Evolutionary conservation across 768 basidiomycete species (phyloP), one percentile per base, ranked within the genome.

Genomic region (Udeniomyces megalosporus): DNA sequence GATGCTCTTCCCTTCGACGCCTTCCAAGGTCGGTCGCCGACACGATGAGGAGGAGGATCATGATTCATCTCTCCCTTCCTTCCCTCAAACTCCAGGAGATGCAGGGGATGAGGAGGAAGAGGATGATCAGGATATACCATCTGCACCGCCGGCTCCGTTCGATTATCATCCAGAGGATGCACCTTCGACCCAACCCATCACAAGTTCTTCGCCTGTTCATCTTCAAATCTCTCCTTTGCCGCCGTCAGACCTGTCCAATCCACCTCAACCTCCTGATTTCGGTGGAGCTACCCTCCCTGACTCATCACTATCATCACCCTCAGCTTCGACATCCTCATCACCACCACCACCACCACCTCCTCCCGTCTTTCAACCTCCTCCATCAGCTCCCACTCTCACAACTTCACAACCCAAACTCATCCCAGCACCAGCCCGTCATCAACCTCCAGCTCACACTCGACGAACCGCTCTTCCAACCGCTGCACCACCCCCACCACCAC

Each of bases 101-200:
- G 45, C 58, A 4, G 63, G 38, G 15, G 38, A 20, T 12, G 31
- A n/a, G 12, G 57, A 53, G 17, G 50, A 31, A 5, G 45, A 64
- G 4, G 63, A 51, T 8, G 49, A 20, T 10, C 20, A 31, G 17
- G 58, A 47, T 24, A 24, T 63, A 10, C 64, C 68, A 26, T 69
- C 71, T 20, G 69, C 71, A 24, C 69, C 70, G 59, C 24, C 69
- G 67, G 14, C 66, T 57, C 58, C 66, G 52, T 15, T 42, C 38
- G 38, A 42, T 42, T 55, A 65, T 35, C 58, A 68, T 32, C 67
- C 67, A 22, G n/a, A 66, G 22, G 66, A 50, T 15, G 66, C 66
- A 47, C 60, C 62, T 17, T 28, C 59, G 15, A 56, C 28, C 28
- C 59, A 32, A 17, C 66, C 66, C 26, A 67, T 67, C 22, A 62